Evolutionary conservation across 73 alveolate genomes (phyloP).

Genomic region (Symbiodinium pilosum): DNA sequence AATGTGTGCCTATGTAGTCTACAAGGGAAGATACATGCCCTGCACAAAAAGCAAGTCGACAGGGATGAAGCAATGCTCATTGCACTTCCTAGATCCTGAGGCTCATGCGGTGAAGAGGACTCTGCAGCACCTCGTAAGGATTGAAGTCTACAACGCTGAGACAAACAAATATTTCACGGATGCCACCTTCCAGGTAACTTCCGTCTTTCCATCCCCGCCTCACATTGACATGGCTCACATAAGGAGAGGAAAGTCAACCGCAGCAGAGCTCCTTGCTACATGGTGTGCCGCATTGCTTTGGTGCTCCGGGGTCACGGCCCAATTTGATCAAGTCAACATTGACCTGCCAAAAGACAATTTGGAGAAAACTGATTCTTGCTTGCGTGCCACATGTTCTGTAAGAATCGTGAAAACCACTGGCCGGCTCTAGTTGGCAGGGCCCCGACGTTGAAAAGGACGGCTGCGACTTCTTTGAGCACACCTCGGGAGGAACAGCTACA

Average conservation of each 20-base stretch:
- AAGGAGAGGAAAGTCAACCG: neutral
- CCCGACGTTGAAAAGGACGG: neutral
- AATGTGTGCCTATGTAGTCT: too few species aligned
- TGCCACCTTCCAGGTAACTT: neutral
- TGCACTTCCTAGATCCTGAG: too few species aligned
- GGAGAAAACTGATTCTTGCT: too few species aligned
- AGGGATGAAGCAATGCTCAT: too few species aligned
- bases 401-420: too few species aligned
- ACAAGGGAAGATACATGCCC: too few species aligned
- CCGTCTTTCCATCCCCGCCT: neutral
- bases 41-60: too few species aligned
- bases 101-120: neutral
- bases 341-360: neutral
- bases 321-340: neutral
- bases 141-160: too few species aligned
- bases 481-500: too few species aligned
- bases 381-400: too few species aligned
- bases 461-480: neutral
- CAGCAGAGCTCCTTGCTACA: neutral
- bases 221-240: too few species aligned
- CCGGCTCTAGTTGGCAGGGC: neutral
- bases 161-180: too few species aligned
- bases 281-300: neutral
- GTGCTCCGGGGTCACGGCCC: neutral
- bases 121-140: neutral